Conservation (phyloP, 2,329 filamentous ascomycete genomes). For the Phialophora chinensis region DNA sequence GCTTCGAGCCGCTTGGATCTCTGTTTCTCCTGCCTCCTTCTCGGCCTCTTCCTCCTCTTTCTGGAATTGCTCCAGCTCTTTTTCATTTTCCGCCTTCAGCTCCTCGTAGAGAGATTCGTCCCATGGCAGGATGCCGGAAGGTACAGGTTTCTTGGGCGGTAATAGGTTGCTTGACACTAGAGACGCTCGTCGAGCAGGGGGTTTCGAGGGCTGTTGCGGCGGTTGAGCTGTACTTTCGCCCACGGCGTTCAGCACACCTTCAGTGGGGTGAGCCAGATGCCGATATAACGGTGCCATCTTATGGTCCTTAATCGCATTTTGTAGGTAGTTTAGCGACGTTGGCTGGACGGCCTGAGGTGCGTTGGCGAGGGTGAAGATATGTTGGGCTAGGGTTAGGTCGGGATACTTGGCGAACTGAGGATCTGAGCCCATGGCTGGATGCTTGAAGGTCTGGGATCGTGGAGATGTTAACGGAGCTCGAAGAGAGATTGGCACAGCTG, state of each 20-base stretch:
- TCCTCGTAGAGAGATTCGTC: constrained; percentile 85
- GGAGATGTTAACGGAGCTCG: not conserved
- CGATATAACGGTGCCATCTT: constrained; percentile 72
- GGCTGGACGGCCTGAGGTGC: constrained; percentile 61
- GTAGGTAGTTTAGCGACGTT: constrained; percentile 64
- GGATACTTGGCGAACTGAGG: constrained; percentile 70
- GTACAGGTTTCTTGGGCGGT: constrained; percentile 66
- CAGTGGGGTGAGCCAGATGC: constrained; percentile 67
- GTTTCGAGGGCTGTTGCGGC: constrained; percentile 48
- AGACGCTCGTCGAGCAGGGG: constrained; percentile 65
- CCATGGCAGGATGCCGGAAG: constrained; percentile 78
- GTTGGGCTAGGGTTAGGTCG: constrained; percentile 67
- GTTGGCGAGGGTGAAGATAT: constrained; percentile 71
- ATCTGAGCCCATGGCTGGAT: constrained; percentile 61
- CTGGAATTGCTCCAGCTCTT: constrained; percentile 75
- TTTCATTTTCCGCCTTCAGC: constrained; percentile 76
- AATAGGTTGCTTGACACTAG: constrained; percentile 74
- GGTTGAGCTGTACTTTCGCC: constrained; percentile 67
- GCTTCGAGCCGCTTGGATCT: constrained; percentile 87
- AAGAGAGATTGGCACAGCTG: not conserved
- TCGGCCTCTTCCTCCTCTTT: constrained; percentile 92
- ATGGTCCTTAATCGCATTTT: constrained; percentile 67
- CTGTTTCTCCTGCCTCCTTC: constrained; percentile 94
- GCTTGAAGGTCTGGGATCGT: not conserved
- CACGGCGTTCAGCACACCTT: constrained; percentile 78